Base-by-base conservation (phyloP, 805 yeast species). In the Cyberlindnera samutprakarnensis region DNA sequence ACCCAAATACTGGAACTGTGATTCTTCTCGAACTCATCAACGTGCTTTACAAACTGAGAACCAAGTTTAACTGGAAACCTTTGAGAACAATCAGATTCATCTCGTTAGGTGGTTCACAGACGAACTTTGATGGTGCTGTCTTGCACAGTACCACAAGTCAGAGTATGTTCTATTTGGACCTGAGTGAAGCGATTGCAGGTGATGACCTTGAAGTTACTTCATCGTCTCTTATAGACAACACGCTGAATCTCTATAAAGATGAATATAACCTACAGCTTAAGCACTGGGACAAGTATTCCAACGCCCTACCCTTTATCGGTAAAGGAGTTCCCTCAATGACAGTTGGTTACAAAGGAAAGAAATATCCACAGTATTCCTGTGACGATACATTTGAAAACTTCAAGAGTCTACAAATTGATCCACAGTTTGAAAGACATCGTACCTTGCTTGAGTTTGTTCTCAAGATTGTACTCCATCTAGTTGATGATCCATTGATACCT, bases 71-170 rank as follows among this genome's bases (percentile, higher is more conserved):
- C 38, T 88, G 96, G 96, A 62, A 65, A 28, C 96, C 97, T 0
- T 55, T 86, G 24, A 70, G 97, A 53, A 68, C 88, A 4, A 77
- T 88, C 11, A 78, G 79, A 48, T 87, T 88, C 58, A 74, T 75
- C 0, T 83, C 95, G 1, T 86, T 82, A 62, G 94, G 88, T 46
- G 96, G 83, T 1, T 62, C 81, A 0, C 75, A 78, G 39, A 86
- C 80, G 47, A 87, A 87, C 51, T 60, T 68, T 43, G 95, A 92
- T 0, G 97, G 97, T 0, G 67, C 84, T n/a, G 68, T 87, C 0
- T 76, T 88, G 69, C 65, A 78, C 6, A 83, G 80, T 43, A 59
- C 64, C 23, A 68, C 69, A 35, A 53, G 60, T n/a, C 67, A 69
- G 16, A 67, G 64, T 24, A 57, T 86, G 18, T 60, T 65, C 32